These are phyloP conservation scores for Neurospora cerealis DNA, from an alignment of 495 filamentous ascomycete genomes.

Conservation along the genomic window DNA sequence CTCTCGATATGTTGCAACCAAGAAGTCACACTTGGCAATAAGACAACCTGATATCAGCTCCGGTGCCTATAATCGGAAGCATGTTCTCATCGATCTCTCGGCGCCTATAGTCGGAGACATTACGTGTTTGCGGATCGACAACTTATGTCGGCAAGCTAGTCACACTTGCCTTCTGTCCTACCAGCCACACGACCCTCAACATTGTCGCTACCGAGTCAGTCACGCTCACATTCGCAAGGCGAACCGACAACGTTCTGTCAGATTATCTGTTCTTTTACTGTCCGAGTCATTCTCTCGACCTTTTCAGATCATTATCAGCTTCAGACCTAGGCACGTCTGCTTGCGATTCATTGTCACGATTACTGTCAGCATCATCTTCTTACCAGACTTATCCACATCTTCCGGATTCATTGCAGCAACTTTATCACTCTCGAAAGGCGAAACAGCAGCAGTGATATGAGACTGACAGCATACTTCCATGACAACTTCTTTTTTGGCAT, in stretches of 20 bases:
- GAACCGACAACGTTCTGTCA: neutral
- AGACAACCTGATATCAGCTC: neutral
- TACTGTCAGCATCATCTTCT: neutral
- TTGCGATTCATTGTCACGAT: neutral
- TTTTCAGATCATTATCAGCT: neutral
- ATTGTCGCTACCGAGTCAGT: neutral
- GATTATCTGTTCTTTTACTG: neutral
- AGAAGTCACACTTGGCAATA: neutral
- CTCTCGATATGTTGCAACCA: neutral
- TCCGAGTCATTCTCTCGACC: neutral
- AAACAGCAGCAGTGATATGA: neutral
- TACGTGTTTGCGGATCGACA: neutral
- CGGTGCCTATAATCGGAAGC: neutral
- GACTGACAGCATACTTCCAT: neutral
- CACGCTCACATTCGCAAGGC: neutral
- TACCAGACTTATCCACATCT: neutral
- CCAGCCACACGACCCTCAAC: neutral
- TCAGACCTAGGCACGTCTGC: neutral
- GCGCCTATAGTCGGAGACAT: neutral
- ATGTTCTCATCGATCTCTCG: neutral
- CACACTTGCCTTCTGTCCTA: neutral
- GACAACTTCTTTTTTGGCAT: neutral
- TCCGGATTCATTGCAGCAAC: neutral
- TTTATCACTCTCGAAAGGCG: neutral
- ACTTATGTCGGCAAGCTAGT: neutral